A percentile compares a stretch with the other conserved stretches of the same genome.
These are phyloP conservation scores for Afroboletus lepidellus DNA, from an alignment of 1,284 basidiomycete species.

Conservation along the genomic window DNA sequence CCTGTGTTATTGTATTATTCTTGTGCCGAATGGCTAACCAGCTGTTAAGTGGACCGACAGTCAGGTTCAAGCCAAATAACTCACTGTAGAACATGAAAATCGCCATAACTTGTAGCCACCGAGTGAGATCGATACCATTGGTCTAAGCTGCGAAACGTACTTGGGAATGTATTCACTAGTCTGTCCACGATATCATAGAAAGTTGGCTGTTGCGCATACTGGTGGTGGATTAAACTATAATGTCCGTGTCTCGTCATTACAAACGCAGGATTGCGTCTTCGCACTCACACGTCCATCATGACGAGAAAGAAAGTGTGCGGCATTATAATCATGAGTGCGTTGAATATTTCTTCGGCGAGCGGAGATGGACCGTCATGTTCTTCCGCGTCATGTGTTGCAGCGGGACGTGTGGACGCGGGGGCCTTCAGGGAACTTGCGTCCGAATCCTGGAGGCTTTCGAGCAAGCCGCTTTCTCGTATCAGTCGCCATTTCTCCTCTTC, in stretches of 20 bases:
- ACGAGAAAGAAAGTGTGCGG: conserved; percentile 70
- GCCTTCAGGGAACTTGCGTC: conserved; percentile 1
- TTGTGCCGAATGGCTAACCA: conserved; percentile 64
- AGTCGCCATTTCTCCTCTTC: conserved; percentile 77
- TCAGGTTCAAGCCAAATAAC: conserved; percentile 23
- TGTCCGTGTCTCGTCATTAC: conserved; percentile 6
- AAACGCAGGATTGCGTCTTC: background rate
- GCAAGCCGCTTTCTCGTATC: conserved; percentile 63
- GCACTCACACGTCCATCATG: conserved; percentile 75
- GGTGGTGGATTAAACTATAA: conserved; percentile 68
- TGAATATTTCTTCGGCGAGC: conserved; percentile 70
- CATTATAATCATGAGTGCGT: conserved; percentile 58
- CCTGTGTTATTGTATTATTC: conserved; percentile 48
- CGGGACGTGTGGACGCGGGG: background rate
- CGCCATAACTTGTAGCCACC: conserved; percentile 51
- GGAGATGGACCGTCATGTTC: conserved; percentile 41
- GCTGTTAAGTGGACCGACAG: conserved; percentile 1
- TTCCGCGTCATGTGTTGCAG: background rate
- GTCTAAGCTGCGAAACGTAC: conserved; percentile 42
- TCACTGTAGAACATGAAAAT: conserved; percentile 77
- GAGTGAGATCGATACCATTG: conserved; percentile 5
- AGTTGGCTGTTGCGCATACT: conserved; percentile 62
- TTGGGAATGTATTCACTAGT: conserved; percentile 62
- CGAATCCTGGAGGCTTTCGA: conserved; percentile 42
- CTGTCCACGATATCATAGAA: conserved; percentile 48